phyloP scores from a whole-genome alignment of 306 rosid genomes.

The Vigna radiata region DNA sequence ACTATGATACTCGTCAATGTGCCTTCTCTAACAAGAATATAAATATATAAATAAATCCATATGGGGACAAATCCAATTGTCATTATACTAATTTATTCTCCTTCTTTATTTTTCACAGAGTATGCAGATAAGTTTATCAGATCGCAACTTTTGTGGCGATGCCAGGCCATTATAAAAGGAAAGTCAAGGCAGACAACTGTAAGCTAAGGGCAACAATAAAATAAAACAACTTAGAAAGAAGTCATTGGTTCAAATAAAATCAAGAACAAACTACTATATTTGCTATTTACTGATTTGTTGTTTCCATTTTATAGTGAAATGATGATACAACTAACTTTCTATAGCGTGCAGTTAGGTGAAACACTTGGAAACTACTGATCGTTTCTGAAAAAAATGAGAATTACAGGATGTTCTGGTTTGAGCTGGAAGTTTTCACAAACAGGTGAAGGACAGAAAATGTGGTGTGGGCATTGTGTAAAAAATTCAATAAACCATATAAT shows the following conservation, averaged over 20 bases:
- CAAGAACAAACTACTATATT: too few species aligned
- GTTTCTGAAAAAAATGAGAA: not conserved
- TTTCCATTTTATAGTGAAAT: too few species aligned
- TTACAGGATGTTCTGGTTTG: not conserved
- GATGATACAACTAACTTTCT: too few species aligned
- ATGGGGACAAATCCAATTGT: conserved; percentile 30
- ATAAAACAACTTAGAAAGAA: too few species aligned
- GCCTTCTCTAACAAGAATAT: conserved; percentile 26
- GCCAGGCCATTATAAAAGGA: not conserved
- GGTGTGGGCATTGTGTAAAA: not conserved
- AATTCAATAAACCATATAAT: not conserved
- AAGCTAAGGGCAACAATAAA: too few species aligned
- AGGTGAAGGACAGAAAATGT: too few species aligned
- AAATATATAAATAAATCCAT: not conserved
- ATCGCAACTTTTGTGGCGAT: conserved; percentile 39
- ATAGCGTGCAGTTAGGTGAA: too few species aligned
- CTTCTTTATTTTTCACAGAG: not conserved
- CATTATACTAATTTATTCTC: conserved; percentile 27
- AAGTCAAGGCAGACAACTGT: not conserved
- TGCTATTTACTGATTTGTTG: too few species aligned
- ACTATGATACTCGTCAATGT: conserved; percentile 13
- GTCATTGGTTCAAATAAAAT: too few species aligned
- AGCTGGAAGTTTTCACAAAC: not conserved
- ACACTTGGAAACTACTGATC: too few species aligned
- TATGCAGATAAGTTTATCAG: conserved; percentile 26